These are phyloP conservation scores for Hypoxylon cercidicola DNA, from an alignment of 495 filamentous ascomycete genomes.

Conservation along the genomic window DNA sequence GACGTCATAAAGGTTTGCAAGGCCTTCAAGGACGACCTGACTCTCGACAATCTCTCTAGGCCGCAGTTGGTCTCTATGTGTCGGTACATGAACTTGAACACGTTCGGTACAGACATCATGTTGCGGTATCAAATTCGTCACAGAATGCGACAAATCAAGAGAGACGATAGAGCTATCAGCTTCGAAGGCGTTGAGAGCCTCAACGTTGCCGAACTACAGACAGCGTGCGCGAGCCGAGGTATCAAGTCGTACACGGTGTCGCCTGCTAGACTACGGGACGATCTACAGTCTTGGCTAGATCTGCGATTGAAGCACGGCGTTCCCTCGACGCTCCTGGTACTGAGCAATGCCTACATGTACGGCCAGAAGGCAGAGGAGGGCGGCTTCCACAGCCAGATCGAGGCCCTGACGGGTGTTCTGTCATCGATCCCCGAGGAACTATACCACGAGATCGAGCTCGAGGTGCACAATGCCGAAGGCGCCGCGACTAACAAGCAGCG, in stretches of 20 bases:
- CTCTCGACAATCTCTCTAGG: slow-evolving; percentile 94
- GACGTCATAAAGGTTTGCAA: slow-evolving; percentile 99
- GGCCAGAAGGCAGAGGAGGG: slow-evolving; percentile 75
- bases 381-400: slow-evolving; percentile 89
- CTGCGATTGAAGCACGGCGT: slow-evolving; percentile 91
- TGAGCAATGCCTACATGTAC: slow-evolving; percentile 98
- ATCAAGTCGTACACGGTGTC: slow-evolving; percentile 92
- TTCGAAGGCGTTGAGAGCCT: slow-evolving; percentile 95
- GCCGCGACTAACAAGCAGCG: slow-evolving; percentile 99
- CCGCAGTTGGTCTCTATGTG: slow-evolving; percentile 98
- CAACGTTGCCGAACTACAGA: slow-evolving; percentile 92
- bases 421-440: slow-evolving; percentile 97
- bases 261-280: slow-evolving; percentile 86
- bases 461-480: slow-evolving; percentile 96
- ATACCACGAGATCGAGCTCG: slow-evolving; percentile 99
- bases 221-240: slow-evolving; percentile 87
- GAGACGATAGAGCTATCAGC: slow-evolving; percentile 93
- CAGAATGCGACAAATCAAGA: slow-evolving; percentile 99
- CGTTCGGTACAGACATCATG: slow-evolving; percentile 95
- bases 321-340: slow-evolving; percentile 91
- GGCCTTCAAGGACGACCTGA: slow-evolving; percentile 98
- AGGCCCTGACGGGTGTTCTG: slow-evolving; percentile 90
- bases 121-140: slow-evolving; percentile 97
- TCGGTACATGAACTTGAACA: slow-evolving; percentile 97
- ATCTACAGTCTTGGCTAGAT: slow-evolving; percentile 94